Conservation (phyloP, 2,329 filamentous ascomycete genomes). For the Hirsutella minnesotensis region DNA sequence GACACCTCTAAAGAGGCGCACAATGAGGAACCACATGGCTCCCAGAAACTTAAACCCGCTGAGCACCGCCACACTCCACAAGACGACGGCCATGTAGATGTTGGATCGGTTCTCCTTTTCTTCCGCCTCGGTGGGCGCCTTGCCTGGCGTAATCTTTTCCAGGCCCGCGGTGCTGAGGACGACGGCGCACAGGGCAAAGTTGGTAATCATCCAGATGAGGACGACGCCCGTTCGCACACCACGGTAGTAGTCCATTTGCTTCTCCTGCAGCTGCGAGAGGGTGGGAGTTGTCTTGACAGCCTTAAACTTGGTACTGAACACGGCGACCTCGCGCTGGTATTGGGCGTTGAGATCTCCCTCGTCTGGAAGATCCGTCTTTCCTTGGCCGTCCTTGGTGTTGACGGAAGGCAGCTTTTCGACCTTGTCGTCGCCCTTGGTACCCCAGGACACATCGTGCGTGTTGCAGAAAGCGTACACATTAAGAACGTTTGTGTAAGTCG, state of each 20-base stretch:
- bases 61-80: conserved; percentile 80
- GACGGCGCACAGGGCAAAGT: conserved; percentile 76
- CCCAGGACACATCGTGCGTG: conserved; percentile 95
- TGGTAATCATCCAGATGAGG: conserved; percentile 91
- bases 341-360: conserved; percentile 91
- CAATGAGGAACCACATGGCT: conserved; percentile 83
- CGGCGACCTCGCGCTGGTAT: conserved; percentile 73
- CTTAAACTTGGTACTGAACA: conserved; percentile 64
- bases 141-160: conserved; percentile 46
- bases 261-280: conserved; percentile 51
- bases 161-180: conserved; percentile 80
- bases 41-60: conserved; percentile 81
- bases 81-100: conserved; percentile 75
- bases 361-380: conserved; percentile 91
- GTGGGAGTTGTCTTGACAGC: conserved; percentile 54
- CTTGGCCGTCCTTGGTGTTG: conserved; percentile 75
- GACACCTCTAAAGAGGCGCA: conserved; percentile 70
- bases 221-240: conserved; percentile 90
- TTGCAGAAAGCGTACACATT: conserved; percentile 99
- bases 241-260: conserved; percentile 97
- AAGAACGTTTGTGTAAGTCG: conserved; percentile 95
- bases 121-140: conserved; percentile 23
- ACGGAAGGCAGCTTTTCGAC: conserved; percentile 81
- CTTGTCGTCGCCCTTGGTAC: conserved; percentile 96
- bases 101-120: conserved; percentile 47